These are phyloP conservation scores for Aureobasidium sp. DNA, from an alignment of 2,329 filamentous ascomycete species.

Conservation along the genomic window DNA sequence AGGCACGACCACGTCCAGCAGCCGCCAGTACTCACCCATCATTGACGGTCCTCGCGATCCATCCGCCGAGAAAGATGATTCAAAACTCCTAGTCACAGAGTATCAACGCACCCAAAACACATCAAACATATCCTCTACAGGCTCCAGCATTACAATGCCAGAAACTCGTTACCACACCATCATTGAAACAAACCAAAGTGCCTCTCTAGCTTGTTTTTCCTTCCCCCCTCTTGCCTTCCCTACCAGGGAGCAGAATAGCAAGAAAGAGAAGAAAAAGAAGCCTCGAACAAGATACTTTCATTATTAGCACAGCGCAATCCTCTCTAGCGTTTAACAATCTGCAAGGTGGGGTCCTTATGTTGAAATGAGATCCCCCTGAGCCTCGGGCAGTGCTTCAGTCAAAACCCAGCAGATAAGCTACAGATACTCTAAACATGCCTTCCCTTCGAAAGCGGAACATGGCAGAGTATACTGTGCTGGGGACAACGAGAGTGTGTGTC, in stretches of 20 bases:
- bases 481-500: conserved; percentile 2
- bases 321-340: not conserved
- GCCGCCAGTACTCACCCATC: too few species aligned
- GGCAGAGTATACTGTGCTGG: not conserved
- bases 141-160: too few species aligned
- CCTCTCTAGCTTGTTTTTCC: not conserved
- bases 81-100: too few species aligned
- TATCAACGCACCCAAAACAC: too few species aligned
- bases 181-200: not conserved
- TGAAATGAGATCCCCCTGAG: not conserved
- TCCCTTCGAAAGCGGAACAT: not conserved
- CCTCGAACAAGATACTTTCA: not conserved
- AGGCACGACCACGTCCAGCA: too few species aligned
- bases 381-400: not conserved
- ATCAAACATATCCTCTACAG: too few species aligned
- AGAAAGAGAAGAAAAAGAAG: not conserved
- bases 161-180: too few species aligned
- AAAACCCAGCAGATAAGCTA: too few species aligned
- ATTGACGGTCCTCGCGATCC: too few species aligned
- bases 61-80: too few species aligned
- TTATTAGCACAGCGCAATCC: conserved; percentile 9
- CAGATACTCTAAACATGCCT: not conserved
- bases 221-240: not conserved
- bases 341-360: not conserved
- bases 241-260: conserved; percentile 1